Evolutionary conservation across 2,329 filamentous ascomycete genomes (phyloP).

Genomic region (Penicillium sp.): DNA sequence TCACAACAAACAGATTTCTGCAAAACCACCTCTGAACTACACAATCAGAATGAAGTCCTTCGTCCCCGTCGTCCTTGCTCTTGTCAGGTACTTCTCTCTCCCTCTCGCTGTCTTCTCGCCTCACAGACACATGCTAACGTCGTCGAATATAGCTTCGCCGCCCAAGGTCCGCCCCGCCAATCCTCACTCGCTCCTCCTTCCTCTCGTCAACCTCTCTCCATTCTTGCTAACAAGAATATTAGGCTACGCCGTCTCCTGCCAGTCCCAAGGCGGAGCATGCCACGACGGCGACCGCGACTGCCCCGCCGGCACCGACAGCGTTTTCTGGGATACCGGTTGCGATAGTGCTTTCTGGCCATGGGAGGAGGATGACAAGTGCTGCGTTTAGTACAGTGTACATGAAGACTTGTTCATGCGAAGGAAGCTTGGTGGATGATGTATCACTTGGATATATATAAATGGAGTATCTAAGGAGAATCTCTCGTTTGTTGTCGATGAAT

Average conservation of each 20-base stretch:
- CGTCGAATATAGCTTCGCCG: neutral
- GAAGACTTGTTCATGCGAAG: too few species aligned
- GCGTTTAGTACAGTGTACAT: neutral
- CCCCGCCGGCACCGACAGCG: neutral
- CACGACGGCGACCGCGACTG: conserved; percentile 12
- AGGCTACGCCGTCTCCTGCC: conserved; percentile 14
- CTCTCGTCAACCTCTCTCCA: neutral
- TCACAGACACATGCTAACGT: neutral
- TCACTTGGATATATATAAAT: too few species aligned
- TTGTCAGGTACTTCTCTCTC: conserved; percentile 1
- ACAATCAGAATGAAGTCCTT: conserved; percentile 6
- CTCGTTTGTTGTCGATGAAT: too few species aligned
- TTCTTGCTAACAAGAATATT: neutral
- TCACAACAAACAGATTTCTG: neutral
- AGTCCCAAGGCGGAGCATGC: conserved; percentile 7
- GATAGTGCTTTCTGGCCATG: neutral
- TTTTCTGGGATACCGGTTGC: conserved; percentile 10
- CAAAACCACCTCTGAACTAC: neutral
- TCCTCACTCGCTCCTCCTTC: neutral
- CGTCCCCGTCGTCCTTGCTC: conserved; percentile 1
- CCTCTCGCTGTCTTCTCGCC: too few species aligned
- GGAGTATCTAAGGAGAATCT: too few species aligned
- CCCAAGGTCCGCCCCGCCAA: conserved; percentile 2
- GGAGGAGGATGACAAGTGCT: conserved; percentile 14
- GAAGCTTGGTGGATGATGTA: too few species aligned